Evolutionary conservation across 2,329 filamentous ascomycete genomes (phyloP).

Genomic region (Diaporthe citrichinensis): DNA sequence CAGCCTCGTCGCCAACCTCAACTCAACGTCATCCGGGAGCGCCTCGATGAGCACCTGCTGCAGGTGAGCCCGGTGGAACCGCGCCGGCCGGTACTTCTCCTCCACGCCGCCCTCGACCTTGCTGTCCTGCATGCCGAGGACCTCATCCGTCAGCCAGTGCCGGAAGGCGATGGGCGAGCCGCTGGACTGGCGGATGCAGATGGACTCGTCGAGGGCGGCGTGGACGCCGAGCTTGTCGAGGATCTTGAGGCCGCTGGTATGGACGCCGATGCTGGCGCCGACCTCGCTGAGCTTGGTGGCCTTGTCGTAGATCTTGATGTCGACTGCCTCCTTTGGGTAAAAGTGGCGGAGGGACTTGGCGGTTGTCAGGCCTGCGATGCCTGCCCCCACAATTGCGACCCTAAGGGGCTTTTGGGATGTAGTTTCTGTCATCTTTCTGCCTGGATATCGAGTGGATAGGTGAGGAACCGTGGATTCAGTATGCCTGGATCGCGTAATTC

Average conservation of each 20-base stretch:
- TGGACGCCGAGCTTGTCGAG: constrained; percentile 52
- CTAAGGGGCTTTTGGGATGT: background rate
- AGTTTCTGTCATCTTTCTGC: background rate
- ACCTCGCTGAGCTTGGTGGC: constrained; percentile 53
- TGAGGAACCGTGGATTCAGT: too few species aligned
- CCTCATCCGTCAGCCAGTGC: constrained; percentile 37
- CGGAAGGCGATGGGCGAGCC: constrained; percentile 23
- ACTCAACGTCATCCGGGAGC: constrained; percentile 49
- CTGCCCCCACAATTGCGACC: constrained; percentile 31
- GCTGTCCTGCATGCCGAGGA: constrained; percentile 48
- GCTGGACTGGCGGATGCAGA: constrained; percentile 50
- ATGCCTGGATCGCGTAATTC: background rate
- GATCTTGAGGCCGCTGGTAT: constrained; percentile 55
- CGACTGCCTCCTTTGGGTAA: constrained; percentile 45
- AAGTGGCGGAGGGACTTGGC: constrained; percentile 29
- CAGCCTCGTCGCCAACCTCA: constrained; percentile 48
- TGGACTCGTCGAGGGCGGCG: constrained; percentile 45
- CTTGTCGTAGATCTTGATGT: constrained; percentile 50
- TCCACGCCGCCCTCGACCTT: constrained; percentile 49
- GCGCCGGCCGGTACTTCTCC: constrained; percentile 51
- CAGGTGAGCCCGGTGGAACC: constrained; percentile 54
- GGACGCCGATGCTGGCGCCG: constrained; percentile 55
- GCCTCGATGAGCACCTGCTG: constrained; percentile 51
- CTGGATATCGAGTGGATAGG: too few species aligned
- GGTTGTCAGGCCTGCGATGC: constrained; percentile 31